Conservation (phyloP, 768 basidiomycete species). For the Russula abietina region DNA sequence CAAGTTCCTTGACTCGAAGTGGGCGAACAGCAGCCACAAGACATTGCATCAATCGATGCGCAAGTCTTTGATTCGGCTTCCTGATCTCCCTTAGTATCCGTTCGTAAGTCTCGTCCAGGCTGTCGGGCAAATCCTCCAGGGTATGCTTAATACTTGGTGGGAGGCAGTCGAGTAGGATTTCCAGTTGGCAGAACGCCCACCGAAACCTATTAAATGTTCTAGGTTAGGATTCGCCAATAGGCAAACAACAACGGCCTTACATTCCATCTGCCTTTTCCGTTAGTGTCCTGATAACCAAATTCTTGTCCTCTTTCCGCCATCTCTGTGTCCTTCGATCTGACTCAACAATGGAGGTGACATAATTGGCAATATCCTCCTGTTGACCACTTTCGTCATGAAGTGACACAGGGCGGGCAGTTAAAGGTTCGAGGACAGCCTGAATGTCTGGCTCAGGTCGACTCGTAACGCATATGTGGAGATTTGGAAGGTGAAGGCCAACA, state of each 20-base stretch:
- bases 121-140: neutral
- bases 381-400: slow-evolving; percentile 8
- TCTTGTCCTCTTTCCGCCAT: slow-evolving; percentile 7
- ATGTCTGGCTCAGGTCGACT: slow-evolving; percentile 9
- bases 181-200: slow-evolving; percentile 7
- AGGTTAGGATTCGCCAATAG: neutral
- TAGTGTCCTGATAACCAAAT: slow-evolving; percentile 3
- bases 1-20: neutral
- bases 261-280: slow-evolving; percentile 2
- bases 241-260: neutral
- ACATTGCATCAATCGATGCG: neutral
- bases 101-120: neutral
- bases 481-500: neutral
- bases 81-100: neutral
- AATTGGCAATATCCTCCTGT: neutral
- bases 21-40: neutral
- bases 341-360: neutral
- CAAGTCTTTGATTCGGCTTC: neutral
- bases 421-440: neutral
- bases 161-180: neutral
- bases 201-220: neutral
- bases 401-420: neutral
- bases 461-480: slow-evolving; percentile 9
- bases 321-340: neutral
- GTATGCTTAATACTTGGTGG: neutral